Evolutionary conservation across 805 yeast species (phyloP).

Genomic region (Yamadazyma sp.): DNA sequence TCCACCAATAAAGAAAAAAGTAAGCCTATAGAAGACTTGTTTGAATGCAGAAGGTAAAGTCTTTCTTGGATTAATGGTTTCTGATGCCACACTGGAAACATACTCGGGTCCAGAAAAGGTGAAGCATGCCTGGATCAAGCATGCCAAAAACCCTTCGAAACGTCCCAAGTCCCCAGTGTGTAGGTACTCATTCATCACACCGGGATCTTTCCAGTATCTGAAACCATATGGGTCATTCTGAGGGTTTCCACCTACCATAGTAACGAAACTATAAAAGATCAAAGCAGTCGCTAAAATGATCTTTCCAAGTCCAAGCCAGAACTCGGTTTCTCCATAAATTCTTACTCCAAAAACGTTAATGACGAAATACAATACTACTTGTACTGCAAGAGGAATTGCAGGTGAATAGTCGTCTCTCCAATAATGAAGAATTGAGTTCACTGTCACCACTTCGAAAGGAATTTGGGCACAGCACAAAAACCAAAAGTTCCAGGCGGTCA

Average conservation of each 20-base stretch:
- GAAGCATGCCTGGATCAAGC: constrained; percentile 69
- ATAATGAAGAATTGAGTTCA: constrained; percentile 72
- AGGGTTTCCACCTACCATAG: constrained; percentile 90
- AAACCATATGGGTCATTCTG: constrained; percentile 54
- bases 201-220: constrained; percentile 43
- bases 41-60: constrained; percentile 77
- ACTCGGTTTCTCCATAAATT: constrained; percentile 80
- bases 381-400: constrained; percentile 66
- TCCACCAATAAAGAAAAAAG: constrained; percentile 69
- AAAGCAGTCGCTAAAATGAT: constrained; percentile 74
- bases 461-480: constrained; percentile 72
- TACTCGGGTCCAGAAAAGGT: constrained; percentile 88
- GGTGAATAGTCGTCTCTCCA: constrained; percentile 80
- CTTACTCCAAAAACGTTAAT: constrained; percentile 73
- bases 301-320: constrained; percentile 68
- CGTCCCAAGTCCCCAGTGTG: constrained; percentile 56
- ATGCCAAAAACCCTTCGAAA: constrained; percentile 70
- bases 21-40: constrained; percentile 67
- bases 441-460: constrained; percentile 82
- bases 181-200: constrained; percentile 32
- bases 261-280: constrained; percentile 69
- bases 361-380: constrained; percentile 58
- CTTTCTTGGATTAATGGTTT: constrained; percentile 67
- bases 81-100: constrained; percentile 83
- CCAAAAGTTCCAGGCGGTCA: constrained; percentile 81